Evolutionary conservation across 176 grass and related monocot species (phyloP), one percentile per base, ranked within the genome.

Genomic region (Oryza meridionalis): DNA sequence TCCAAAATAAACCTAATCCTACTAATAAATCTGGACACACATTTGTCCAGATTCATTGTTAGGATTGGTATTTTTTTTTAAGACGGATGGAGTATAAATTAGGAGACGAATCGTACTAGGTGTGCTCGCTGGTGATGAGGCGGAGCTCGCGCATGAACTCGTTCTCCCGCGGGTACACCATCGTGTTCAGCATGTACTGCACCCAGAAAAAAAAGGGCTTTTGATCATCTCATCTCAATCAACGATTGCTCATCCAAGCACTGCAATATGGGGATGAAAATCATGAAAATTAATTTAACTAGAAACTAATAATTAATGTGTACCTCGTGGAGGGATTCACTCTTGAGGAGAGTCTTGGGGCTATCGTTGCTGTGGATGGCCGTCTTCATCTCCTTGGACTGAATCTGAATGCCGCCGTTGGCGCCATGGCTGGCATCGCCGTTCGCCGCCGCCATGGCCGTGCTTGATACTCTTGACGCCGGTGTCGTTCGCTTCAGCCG

Each of bases 291-390:
- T 35, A 35, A 35, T 31, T 47, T 2, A 47, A 47, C 46, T 49
- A 49, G 46, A 49, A 49, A 49, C 4, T 5, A 2, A 15, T 55
- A 49, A 49, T 4, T 5, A 2, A 15, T 55, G 1, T 16, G 1
- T 75, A 87, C 92, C 77, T 95, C 75, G 73, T 95, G 67, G 50
- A 95, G 74, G 10, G 80, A 71, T 25, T 92, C 67, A 17, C 27
- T 85, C 84, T 90, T 88, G 79, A 95, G 90, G 11, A 95, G 88
- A n/a, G 83, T 92, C 90, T 95, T 95, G 86, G 64, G 51, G 80
- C 78, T 84, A 13, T 80, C 85, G 6, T 32, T 81, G 72, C 2
- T 51, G 65, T 88, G 81, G 40, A 82, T 32, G 2, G 70, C 55
- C 81, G 69, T 85, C 32, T 35, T 85, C 78, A 47, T 50, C 49